Evolutionary conservation across 2,329 filamentous ascomycete species (phyloP), one percentile per base, ranked within the genome.

Genomic region (Fusarium abutilonis): DNA sequence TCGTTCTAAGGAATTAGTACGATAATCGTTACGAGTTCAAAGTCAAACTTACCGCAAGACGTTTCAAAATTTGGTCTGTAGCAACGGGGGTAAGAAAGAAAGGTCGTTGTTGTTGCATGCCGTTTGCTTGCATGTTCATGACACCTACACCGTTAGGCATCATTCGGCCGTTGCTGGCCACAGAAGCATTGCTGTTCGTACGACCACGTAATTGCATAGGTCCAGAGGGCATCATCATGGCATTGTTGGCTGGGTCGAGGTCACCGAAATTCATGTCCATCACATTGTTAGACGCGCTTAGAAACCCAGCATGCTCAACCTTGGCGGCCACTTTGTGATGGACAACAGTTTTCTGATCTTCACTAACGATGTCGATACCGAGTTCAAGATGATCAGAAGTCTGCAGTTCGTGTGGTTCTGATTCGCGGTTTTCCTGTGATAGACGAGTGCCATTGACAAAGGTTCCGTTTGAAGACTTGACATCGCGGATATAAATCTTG

Each of bases 241-340:
- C 85, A 57, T 86, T 87, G 61, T 91, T 90, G 21, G 90, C 86
- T 4, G 92, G 91, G 72, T 97, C 93, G 28, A 98, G 82, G 70
- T 98, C 94, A 42, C 92, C 92, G 78, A 97, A 96, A 71, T 90
- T 96, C 79, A 97, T 88, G 72, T 97, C 93, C 68, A 96, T 77
- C 42, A 93, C 85, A 72, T 91, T 96, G 68, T 85, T 91, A 9
- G 87, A 85, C 10, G 89, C 85, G 40, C 85, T 88, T 63, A 93
- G 86, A 64, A 94, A 89, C 7, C 95, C 95, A 35, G 95, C 93
- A 78, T 97, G 92, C 75, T 99, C 95, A 52, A 99, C 93, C 74
- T 96, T 96, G 52, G 95, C 93, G 17, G 94, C 93, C 43, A 99
- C 95, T 74, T 99, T 99, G 80, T 98, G 95, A 73, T 99, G 95